A percentile compares a stretch with the other conserved stretches of the same genome.
These are phyloP conservation scores for Dactylorhiza incarnata DNA, from an alignment of 106 monocot genomes.

Conservation along the genomic window DNA sequence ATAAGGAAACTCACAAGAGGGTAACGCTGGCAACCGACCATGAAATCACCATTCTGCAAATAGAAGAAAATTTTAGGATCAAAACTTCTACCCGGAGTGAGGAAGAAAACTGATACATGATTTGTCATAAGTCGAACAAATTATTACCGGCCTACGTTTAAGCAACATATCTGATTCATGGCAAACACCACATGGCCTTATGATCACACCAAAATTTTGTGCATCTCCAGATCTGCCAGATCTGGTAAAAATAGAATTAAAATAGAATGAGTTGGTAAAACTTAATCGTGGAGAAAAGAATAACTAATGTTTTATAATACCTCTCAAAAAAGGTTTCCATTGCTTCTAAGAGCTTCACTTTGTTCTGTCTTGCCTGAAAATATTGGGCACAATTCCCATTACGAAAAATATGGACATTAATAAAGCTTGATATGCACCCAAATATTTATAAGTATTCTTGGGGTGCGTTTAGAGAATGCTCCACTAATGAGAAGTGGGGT, in stretches of 20 bases:
- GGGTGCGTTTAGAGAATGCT: too few relatives aligned
- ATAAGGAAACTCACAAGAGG: constrained; percentile 57
- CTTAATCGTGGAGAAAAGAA: background rate
- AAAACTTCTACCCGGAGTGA: background rate
- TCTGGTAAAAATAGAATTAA: constrained; percentile 24
- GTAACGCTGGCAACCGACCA: constrained; percentile 79
- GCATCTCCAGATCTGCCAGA: constrained; percentile 48
- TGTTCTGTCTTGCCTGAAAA: constrained; percentile 67
- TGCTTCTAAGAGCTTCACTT: constrained; percentile 72
- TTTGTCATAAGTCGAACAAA: background rate
- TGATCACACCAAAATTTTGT: constrained; percentile 33
- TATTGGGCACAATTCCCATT: background rate
- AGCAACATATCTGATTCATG: constrained; percentile 79
- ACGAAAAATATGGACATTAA: background rate
- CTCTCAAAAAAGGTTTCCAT: constrained; percentile 89
- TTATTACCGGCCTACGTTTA: constrained; percentile 53
- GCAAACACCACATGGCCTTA: constrained; percentile 63
- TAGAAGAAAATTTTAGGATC: constrained; percentile 5
- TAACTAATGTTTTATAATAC: constrained; percentile 17
- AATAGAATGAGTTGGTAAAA: constrained; percentile 4
- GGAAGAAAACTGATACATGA: background rate
- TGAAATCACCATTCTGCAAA: constrained; percentile 81
- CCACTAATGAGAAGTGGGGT: too few relatives aligned
- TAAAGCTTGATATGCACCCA: too few relatives aligned
- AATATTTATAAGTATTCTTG: too few relatives aligned